phyloP scores from a whole-genome alignment of 345 rosid genomes.

The Syzygium aromaticum region DNA sequence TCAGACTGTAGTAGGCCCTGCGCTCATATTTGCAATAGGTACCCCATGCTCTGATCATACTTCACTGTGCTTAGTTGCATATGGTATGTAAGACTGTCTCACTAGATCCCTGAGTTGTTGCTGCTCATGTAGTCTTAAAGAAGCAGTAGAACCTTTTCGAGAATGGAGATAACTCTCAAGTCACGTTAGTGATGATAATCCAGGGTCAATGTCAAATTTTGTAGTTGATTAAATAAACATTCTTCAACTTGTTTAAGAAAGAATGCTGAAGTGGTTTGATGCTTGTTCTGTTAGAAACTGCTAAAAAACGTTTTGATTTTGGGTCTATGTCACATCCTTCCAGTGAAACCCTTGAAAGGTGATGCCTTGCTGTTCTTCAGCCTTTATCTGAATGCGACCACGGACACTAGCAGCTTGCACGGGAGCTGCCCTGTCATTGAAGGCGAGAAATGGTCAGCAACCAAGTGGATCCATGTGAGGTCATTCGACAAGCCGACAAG shows the following conservation, averaged over 20 bases:
- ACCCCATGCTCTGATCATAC: neutral
- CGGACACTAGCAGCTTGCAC: constrained; percentile 27
- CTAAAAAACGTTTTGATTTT: neutral
- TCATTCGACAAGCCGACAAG: constrained; percentile 30
- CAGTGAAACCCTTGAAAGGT: constrained; percentile 36
- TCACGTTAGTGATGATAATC: neutral
- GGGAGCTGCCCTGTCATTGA: constrained; percentile 44
- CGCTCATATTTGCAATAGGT: neutral
- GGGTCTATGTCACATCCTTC: neutral
- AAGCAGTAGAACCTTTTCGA: neutral
- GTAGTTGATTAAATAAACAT: neutral
- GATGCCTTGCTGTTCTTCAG: constrained; percentile 46
- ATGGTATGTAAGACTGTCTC: neutral
- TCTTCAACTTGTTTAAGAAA: neutral
- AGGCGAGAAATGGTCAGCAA: constrained; percentile 50
- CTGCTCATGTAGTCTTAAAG: neutral
- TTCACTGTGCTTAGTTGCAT: neutral
- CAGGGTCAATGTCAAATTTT: neutral
- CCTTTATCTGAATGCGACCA: constrained; percentile 28
- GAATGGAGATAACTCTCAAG: neutral
- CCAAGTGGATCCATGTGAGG: constrained; percentile 67
- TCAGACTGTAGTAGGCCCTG: neutral
- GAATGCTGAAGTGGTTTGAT: neutral
- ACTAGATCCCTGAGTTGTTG: neutral
- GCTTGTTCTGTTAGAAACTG: neutral